Percentiles rank a stretch among this genome's conserved stretches.
phyloP scores from a whole-genome alignment of 2,329 filamentous ascomycete genomes.

The Allantophomopsis lycopodina region DNA sequence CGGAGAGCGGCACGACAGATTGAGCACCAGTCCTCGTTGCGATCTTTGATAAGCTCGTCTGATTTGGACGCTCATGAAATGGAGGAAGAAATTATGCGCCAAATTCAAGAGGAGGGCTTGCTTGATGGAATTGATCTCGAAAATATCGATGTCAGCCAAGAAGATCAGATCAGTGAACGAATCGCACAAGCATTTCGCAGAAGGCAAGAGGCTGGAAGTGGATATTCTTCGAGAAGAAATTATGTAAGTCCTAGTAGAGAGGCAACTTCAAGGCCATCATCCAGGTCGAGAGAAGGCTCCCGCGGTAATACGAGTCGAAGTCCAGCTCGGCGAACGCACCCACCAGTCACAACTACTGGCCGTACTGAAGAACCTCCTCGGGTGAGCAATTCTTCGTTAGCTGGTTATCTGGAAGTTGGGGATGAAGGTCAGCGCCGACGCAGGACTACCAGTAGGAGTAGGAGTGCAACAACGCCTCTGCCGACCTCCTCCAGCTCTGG shows the following conservation, averaged over 20 bases:
- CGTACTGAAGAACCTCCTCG: not conserved
- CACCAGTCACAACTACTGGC: not conserved
- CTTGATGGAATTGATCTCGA: slow-evolving; percentile 81
- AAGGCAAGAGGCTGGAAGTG: slow-evolving; percentile 42
- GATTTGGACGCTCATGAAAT: slow-evolving; percentile 67
- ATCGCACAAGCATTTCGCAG: slow-evolving; percentile 82
- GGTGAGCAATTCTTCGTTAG: not conserved
- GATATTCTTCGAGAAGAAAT: slow-evolving; percentile 8
- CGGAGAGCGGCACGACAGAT: slow-evolving; percentile 37
- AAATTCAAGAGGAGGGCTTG: slow-evolving; percentile 78
- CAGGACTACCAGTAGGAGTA: slow-evolving; percentile 38
- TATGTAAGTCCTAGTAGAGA: slow-evolving; percentile 18
- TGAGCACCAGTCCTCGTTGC: slow-evolving; percentile 79
- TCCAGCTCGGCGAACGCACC: not conserved
- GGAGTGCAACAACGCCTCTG: slow-evolving; percentile 36
- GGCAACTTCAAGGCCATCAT: slow-evolving; percentile 10
- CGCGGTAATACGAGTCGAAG: slow-evolving; percentile 4
- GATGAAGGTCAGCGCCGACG: slow-evolving; percentile 31
- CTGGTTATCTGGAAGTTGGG: slow-evolving; percentile 33
- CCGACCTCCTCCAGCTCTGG: slow-evolving; percentile 13
- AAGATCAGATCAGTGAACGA: slow-evolving; percentile 80
- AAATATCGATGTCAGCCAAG: slow-evolving; percentile 69
- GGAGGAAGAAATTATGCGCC: slow-evolving; percentile 76
- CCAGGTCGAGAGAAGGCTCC: slow-evolving; percentile 13
- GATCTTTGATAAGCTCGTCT: slow-evolving; percentile 70